phyloP scores from a whole-genome alignment of 78 protist genomes.

The Chrysochromulina tobinii region DNA sequence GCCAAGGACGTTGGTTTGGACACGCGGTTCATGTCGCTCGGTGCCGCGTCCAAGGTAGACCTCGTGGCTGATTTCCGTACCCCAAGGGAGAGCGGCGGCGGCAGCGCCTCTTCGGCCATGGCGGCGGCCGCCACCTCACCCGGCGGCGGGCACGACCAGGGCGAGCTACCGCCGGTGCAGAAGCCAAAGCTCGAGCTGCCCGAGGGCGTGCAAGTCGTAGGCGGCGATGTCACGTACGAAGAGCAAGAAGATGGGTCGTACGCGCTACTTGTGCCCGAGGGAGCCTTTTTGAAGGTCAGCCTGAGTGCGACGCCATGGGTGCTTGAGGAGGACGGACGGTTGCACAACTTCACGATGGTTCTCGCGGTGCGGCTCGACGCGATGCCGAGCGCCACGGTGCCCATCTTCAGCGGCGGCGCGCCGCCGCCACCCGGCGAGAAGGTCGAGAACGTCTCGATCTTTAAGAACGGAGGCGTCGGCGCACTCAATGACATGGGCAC shows the following conservation, averaged over 20 bases:
- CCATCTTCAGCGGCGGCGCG: not conserved
- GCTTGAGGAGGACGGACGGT: not conserved
- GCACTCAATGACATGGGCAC: slow-evolving; percentile 6
- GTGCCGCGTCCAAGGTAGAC: not conserved
- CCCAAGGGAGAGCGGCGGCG: not conserved
- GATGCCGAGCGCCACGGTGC: not conserved
- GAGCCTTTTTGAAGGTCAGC: not conserved
- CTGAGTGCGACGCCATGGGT: not conserved
- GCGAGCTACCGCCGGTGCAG: not conserved
- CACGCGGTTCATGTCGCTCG: not conserved
- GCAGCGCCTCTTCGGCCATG: not conserved
- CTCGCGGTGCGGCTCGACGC: not conserved
- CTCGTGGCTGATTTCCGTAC: not conserved
- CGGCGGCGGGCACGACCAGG: not conserved
- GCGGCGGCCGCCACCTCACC: too few species aligned
- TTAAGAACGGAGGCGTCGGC: slow-evolving; percentile 41
- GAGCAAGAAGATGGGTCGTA: not conserved
- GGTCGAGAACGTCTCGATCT: not conserved
- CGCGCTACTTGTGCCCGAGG: slow-evolving; percentile 4
- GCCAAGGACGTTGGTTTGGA: too few species aligned
- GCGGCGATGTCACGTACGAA: not conserved
- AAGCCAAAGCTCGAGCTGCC: not conserved
- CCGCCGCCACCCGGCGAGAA: not conserved
- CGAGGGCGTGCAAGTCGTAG: not conserved
- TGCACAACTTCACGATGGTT: not conserved